Evolutionary conservation across 441 rosid species (phyloP), one percentile per base, ranked within the genome.

Genomic region (Populus hybrid): DNA sequence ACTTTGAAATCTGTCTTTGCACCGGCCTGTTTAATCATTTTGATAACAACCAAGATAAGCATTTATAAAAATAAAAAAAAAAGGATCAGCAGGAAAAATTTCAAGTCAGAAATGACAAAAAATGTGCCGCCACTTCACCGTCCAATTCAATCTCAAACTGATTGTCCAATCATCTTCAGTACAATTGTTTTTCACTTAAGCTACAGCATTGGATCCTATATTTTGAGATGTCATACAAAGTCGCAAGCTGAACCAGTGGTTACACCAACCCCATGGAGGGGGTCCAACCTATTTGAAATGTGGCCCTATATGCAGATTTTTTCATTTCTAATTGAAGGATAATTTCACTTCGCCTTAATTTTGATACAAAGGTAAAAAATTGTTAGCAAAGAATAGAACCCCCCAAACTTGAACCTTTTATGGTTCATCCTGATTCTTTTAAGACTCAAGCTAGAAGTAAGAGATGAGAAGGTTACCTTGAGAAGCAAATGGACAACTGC

Each of bases 401-500:
- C 7, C 23, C 77, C 46, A 18, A 64, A 9, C 36, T 8, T 46
- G 46, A 26, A 61, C 42, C 11, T 59, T 40, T 18, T 21, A 8
- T 14, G 68, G 61, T 36, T 34, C 69, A 34, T 18, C 23, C 1
- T 12, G 12, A 26, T 75, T 40, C 42, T 73, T 40, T 50, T 32
- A 50, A 69, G 10, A 70, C 57, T 67, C 23, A 23, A 67, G 71
- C 24, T 14, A 3, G 21, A 59, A 8, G 21, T 11, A 67, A 8
- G 77, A 63, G 68, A 78, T 46, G 74, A 74, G 63, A 78, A 10
- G 20, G 32, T 69, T 80, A 93, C 98, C 99, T 92, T 90, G 76
- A 96, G 87, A 74, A 96, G 90, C 82, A 85, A 72, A 16, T 82
- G 90, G 65, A 91, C 95, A 5, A 85, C 90, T 14, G 92, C 69